These are phyloP conservation scores for Cutaneotrichosporon sp. DNA, from an alignment of 1,284 basidiomycete genomes.

Conservation along the genomic window DNA sequence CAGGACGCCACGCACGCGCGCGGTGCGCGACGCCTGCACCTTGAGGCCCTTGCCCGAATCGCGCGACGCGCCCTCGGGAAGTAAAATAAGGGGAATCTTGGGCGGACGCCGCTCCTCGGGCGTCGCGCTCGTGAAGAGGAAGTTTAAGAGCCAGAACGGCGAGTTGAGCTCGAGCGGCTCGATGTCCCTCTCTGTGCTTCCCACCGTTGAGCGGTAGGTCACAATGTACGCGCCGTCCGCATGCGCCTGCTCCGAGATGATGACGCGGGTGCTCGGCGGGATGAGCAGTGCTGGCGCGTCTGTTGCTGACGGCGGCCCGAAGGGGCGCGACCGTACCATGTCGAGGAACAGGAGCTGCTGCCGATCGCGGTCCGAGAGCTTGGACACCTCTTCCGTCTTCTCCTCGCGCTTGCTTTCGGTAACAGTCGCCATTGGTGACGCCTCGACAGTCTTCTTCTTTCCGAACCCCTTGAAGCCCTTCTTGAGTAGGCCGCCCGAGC, in stretches of 20 bases:
- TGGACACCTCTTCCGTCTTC: constrained; percentile 5
- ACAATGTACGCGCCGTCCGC: constrained; percentile 70
- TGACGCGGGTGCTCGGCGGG: constrained; percentile 65
- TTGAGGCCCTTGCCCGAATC: constrained; percentile 14
- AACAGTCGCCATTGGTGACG: constrained; percentile 40
- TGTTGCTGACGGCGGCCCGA: constrained; percentile 67
- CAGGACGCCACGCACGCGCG: constrained; percentile 25
- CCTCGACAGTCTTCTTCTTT: constrained; percentile 56
- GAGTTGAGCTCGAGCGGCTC: constrained; percentile 70
- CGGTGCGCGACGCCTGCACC: constrained; percentile 29
- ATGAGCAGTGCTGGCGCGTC: constrained; percentile 72
- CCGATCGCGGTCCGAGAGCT: constrained; percentile 44
- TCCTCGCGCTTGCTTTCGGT: constrained; percentile 34
- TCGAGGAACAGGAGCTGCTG: constrained; percentile 59
- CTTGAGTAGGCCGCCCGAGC: constrained; percentile 11
- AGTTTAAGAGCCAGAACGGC: constrained; percentile 88
- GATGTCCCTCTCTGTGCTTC: constrained; percentile 65
- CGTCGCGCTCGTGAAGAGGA: constrained; percentile 60
- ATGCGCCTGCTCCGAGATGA: constrained; percentile 78
- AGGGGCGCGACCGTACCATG: constrained; percentile 63
- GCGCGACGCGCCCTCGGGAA: constrained; percentile 60
- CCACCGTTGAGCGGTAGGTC: constrained; percentile 71
- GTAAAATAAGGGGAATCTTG: constrained; percentile 83
- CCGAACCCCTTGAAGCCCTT: constrained; percentile 72
- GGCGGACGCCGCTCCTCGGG: constrained; percentile 60